phyloP scores from a whole-genome alignment of 2,329 filamentous ascomycete species.

The Lasiodiplodia citricola region DNA sequence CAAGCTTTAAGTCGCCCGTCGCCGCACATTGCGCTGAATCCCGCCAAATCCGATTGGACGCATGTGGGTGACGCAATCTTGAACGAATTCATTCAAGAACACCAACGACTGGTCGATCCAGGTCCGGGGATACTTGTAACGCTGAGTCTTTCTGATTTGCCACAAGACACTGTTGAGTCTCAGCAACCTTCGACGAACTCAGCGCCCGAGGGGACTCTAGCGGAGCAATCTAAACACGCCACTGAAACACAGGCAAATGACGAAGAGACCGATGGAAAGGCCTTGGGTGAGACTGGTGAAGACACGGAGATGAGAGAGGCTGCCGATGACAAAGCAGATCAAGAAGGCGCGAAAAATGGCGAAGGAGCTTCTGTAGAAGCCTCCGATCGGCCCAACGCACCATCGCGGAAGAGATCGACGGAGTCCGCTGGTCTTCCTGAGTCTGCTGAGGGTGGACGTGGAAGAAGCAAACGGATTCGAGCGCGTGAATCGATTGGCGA shows the following conservation, averaged over 20 bases:
- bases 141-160: conserved; percentile 46
- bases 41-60: conserved; percentile 52
- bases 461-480: conserved; percentile 65
- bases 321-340: not conserved
- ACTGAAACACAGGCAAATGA: not conserved
- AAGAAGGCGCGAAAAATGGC: conserved; percentile 1
- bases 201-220: not conserved
- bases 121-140: conserved; percentile 48
- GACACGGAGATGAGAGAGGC: conserved; percentile 37
- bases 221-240: not conserved
- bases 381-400: conserved; percentile 44
- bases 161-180: not conserved
- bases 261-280: not conserved
- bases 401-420: conserved; percentile 64
- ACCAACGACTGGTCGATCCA: conserved; percentile 38
- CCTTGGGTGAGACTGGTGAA: not conserved
- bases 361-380: conserved; percentile 14
- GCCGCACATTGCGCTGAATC: conserved; percentile 44
- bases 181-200: not conserved
- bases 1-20: conserved; percentile 33
- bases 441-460: conserved; percentile 59
- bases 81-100: conserved; percentile 49
- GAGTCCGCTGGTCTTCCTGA: conserved; percentile 65
- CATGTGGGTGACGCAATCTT: conserved; percentile 56
- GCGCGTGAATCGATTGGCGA: conserved; percentile 63